Conservation (phyloP, 1,284 basidiomycete genomes). For the Neotropicomus parvogracilis region DNA sequence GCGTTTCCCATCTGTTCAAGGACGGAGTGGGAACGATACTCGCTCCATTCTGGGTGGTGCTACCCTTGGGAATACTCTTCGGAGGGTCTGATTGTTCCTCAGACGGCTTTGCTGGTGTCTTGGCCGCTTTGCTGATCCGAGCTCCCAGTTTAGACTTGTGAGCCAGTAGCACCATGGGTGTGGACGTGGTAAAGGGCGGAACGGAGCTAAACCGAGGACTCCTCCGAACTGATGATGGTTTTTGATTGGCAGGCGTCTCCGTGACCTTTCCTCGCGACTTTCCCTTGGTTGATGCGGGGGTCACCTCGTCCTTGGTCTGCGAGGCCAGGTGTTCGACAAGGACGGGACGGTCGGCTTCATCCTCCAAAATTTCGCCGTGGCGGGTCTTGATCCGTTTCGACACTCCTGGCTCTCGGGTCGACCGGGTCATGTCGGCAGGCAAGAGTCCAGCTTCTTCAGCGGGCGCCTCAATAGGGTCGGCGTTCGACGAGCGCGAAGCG, state of each 20-base stretch:
- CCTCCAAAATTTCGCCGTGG: slow-evolving; percentile 27
- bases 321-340: slow-evolving; percentile 13
- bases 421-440: slow-evolving; percentile 7
- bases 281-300: slow-evolving; percentile 2
- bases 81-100: neutral
- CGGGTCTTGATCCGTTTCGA: slow-evolving; percentile 38
- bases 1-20: slow-evolving; percentile 24
- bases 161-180: slow-evolving; percentile 1
- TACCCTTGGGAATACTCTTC: neutral
- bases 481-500: slow-evolving; percentile 1
- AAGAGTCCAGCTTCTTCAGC: slow-evolving; percentile 7
- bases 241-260: slow-evolving; percentile 10
- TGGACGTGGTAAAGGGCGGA: slow-evolving; percentile 10
- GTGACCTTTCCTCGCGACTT: slow-evolving; percentile 1
- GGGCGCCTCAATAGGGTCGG: slow-evolving; percentile 31
- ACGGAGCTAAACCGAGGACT: slow-evolving; percentile 11
- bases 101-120: slow-evolving; percentile 14
- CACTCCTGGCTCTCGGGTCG: slow-evolving; percentile 29
- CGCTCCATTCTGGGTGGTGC: neutral
- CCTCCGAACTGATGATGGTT: slow-evolving; percentile 11
- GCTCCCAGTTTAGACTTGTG: slow-evolving; percentile 1
- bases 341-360: slow-evolving; percentile 18
- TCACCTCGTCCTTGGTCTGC: neutral
- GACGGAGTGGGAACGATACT: slow-evolving; percentile 12
- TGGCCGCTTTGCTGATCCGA: slow-evolving; percentile 6